A percentile compares a stretch with the other conserved stretches of the same genome.
phyloP scores from a whole-genome alignment of 2,329 filamentous ascomycete species.

The Blastomyces percursus region DNA sequence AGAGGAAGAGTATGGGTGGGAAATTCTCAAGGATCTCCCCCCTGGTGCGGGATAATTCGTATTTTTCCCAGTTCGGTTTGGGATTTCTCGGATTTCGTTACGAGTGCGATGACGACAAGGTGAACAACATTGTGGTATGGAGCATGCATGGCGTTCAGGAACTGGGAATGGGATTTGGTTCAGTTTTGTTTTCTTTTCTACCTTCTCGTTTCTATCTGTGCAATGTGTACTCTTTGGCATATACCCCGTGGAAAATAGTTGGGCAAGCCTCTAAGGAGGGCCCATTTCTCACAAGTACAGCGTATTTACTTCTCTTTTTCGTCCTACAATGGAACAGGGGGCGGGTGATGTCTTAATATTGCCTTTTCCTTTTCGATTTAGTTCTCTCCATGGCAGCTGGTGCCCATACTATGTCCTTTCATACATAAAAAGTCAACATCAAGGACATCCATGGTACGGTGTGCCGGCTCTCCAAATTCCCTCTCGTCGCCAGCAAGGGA shows the following conservation, averaged over 20 bases:
- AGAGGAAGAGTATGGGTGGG: conserved; percentile 41
- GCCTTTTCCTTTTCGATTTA: background rate
- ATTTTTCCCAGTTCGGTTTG: background rate
- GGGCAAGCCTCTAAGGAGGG: background rate
- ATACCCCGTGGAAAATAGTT: background rate
- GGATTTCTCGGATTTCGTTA: background rate
- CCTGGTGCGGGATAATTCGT: conserved; percentile 10
- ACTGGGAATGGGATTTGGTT: background rate
- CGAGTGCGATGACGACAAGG: conserved; percentile 1
- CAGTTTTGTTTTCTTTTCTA: background rate
- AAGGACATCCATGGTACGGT: background rate
- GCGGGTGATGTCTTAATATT: background rate
- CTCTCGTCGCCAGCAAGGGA: background rate
- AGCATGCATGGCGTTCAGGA: conserved; percentile 1
- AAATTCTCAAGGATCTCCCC: conserved; percentile 34
- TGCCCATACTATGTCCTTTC: background rate
- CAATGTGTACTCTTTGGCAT: background rate
- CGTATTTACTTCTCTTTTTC: background rate
- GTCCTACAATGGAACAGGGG: background rate
- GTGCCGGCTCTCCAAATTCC: background rate
- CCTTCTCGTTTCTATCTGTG: background rate
- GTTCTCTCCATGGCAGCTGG: background rate
- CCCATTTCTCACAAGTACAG: background rate
- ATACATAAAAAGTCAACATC: background rate
- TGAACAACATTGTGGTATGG: background rate